Percentiles rank a stretch among this genome's conserved stretches.
phyloP scores from a whole-genome alignment of 176 grass and related monocot genomes.

The Aechmea fasciata region DNA sequence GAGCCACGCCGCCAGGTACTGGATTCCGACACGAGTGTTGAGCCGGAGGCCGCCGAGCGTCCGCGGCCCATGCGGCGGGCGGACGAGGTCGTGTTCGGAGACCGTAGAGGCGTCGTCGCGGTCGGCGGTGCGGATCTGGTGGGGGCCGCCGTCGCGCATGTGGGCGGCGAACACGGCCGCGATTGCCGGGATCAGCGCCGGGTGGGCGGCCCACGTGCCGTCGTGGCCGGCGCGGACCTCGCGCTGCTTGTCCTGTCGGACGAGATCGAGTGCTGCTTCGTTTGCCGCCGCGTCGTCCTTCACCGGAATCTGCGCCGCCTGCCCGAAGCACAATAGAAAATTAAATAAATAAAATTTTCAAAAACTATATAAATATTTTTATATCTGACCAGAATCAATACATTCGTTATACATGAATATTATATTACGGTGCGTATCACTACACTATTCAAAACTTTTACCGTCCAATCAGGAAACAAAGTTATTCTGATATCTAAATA shows the following conservation, averaged over 20 bases:
- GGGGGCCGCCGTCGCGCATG: conserved; percentile 36
- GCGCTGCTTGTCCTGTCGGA: conserved; percentile 73
- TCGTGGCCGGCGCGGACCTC: conserved; percentile 82
- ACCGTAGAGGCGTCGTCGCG: conserved; percentile 24
- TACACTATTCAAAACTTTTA: no score
- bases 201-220: conserved; percentile 94
- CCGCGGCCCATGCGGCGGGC: conserved; percentile 41
- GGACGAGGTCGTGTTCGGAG: conserved; percentile 62
- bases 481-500: no score
- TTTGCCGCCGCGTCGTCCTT: conserved; percentile 65
- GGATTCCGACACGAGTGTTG: conserved; percentile 77
- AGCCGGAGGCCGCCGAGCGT: conserved; percentile 75
- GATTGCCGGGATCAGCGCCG: conserved; percentile 80
- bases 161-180: conserved; percentile 53
- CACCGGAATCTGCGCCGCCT: conserved; percentile 96
- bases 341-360: neutral
- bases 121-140: conserved; percentile 48
- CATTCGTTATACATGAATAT: no score
- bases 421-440: no score
- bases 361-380: no score
- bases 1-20: conserved; percentile 83
- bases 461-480: no score
- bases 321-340: neutral
- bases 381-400: no score
- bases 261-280: conserved; percentile 74